Conservation (phyloP, 495 filamentous ascomycete species). For the Penicilliopsis zonata region DNA sequence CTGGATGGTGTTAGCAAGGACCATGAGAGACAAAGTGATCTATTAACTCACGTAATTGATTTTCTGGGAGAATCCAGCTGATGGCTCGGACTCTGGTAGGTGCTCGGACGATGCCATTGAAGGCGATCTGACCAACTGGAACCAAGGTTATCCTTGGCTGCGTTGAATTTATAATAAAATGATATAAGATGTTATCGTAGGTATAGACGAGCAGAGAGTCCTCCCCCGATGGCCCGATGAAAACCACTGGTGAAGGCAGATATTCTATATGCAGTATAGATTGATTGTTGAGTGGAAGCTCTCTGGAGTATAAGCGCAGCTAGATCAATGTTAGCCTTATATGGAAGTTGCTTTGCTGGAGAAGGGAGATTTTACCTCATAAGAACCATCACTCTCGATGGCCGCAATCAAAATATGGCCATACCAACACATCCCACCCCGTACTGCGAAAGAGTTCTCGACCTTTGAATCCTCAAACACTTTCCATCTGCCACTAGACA, state of each 20-base stretch:
- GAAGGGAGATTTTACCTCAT: slow-evolving; percentile 43
- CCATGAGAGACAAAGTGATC: background rate
- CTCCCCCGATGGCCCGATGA: slow-evolving; percentile 77
- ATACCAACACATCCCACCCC: slow-evolving; percentile 98
- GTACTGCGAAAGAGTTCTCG: slow-evolving; percentile 82
- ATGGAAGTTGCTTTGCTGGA: background rate
- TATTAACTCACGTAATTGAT: slow-evolving; percentile 57
- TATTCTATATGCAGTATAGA: slow-evolving; percentile 61
- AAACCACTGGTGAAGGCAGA: slow-evolving; percentile 72
- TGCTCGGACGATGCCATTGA: slow-evolving; percentile 90
- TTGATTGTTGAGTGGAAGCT: slow-evolving; percentile 61
- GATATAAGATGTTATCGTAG: slow-evolving; percentile 89
- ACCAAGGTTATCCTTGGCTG: slow-evolving; percentile 64
- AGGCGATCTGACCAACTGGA: slow-evolving; percentile 90
- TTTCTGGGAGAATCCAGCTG: slow-evolving; percentile 90
- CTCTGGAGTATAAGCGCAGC: slow-evolving; percentile 85
- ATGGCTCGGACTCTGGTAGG: slow-evolving; percentile 85
- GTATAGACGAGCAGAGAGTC: slow-evolving; percentile 96
- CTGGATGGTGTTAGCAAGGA: slow-evolving; percentile 20
- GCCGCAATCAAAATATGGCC: slow-evolving; percentile 91
- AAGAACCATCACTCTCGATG: slow-evolving; percentile 72
- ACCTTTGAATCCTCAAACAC: slow-evolving; percentile 69
- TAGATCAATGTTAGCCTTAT: slow-evolving; percentile 15
- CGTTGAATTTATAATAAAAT: slow-evolving; percentile 72
- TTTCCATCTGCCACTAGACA: slow-evolving; percentile 91